Percentiles rank a stretch among this genome's conserved stretches.
These are phyloP conservation scores for Daedalea quercina DNA, from an alignment of 768 basidiomycete species.

Conservation along the genomic window DNA sequence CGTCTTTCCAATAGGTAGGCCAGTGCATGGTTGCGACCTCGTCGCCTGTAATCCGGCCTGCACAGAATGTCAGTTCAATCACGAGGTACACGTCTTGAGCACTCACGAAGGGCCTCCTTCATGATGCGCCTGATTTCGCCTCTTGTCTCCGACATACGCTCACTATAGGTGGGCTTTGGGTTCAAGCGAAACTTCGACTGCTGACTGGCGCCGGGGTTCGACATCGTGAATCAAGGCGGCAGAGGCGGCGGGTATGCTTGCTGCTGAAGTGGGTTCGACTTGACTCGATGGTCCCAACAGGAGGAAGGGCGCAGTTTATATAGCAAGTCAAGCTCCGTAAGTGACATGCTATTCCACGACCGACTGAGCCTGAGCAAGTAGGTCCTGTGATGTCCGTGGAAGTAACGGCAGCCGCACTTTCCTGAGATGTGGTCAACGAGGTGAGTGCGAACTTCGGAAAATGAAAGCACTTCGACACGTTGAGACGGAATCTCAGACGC, in stretches of 20 bases:
- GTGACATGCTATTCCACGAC: background rate
- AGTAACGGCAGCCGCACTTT: conserved; percentile 1
- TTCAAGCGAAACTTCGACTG: conserved; percentile 19
- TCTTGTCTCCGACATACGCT: conserved; percentile 23
- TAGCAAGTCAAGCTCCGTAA: background rate
- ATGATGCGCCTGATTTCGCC: conserved; percentile 20
- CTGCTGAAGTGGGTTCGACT: background rate
- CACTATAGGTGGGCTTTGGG: conserved; percentile 19
- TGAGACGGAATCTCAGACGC: background rate
- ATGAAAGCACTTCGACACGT: background rate
- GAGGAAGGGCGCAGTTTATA: background rate
- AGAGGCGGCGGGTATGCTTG: background rate
- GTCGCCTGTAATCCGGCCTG: conserved; percentile 20
- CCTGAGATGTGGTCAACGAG: background rate
- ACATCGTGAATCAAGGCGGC: background rate
- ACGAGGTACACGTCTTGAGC: background rate
- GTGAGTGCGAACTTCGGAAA: conserved; percentile 3
- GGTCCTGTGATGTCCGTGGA: conserved; percentile 2
- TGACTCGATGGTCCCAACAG: background rate
- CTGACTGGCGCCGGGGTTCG: background rate
- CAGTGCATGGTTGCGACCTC: conserved; percentile 21
- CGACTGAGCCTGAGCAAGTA: background rate
- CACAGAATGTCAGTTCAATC: background rate
- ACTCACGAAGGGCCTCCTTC: conserved; percentile 18
- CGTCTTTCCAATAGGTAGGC: conserved; percentile 20